Conservation (phyloP, 2,329 filamentous ascomycete species). For the Blumeria hordei region DNA sequence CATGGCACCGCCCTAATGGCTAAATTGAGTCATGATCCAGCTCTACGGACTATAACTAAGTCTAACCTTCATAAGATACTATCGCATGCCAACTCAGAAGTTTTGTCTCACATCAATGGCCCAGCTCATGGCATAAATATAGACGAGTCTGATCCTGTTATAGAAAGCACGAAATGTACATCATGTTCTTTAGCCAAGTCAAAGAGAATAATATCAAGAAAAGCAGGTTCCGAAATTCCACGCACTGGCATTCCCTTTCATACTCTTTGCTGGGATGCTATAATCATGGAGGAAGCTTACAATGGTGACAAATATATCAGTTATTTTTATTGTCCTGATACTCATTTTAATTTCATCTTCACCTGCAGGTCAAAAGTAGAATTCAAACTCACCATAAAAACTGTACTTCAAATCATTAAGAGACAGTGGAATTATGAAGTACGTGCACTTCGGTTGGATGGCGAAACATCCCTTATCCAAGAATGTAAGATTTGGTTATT, state of each 20-base stretch:
- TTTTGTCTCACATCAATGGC: not conserved
- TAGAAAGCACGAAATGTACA: not conserved
- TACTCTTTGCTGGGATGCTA: not conserved
- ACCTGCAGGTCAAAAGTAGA: not conserved
- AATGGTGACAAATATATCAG: conserved; percentile 1
- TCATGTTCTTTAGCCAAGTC: not conserved
- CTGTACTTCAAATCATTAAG: not conserved
- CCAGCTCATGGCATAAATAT: not conserved
- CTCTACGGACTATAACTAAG: not conserved
- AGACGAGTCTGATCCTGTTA: not conserved
- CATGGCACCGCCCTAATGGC: not conserved
- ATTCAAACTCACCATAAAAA: not conserved
- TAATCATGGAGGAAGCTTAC: conserved; percentile 1
- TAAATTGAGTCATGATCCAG: not conserved
- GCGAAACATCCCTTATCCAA: not conserved
- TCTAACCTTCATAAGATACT: not conserved
- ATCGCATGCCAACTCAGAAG: not conserved
- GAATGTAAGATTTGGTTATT: not conserved
- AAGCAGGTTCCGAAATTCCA: not conserved
- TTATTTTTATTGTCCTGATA: not conserved
- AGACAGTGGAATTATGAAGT: not conserved
- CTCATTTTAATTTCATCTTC: not conserved
- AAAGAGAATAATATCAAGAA: not conserved
- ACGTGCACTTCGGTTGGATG: not conserved
- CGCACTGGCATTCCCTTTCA: not conserved